Evolutionary conservation across 2,329 filamentous ascomycete genomes (phyloP), one percentile per base, ranked within the genome.

Genomic region (Elsinoe perseae): DNA sequence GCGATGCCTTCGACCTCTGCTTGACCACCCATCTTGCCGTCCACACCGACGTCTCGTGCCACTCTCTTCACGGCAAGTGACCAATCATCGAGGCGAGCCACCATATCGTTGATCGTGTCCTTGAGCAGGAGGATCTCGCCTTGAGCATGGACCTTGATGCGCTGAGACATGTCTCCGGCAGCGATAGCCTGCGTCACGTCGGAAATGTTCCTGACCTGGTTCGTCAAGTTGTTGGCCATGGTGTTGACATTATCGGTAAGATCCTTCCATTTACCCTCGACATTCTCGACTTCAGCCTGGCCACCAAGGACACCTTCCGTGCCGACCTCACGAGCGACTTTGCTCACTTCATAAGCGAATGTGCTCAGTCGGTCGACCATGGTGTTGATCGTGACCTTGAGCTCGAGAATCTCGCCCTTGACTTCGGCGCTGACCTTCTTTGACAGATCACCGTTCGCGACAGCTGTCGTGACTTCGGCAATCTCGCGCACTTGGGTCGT

Each of bases 61-160:
- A 98, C 92, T 64, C 91, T 83, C 73, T 97, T 93, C 61, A 98
- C 87, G 68, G 95, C 91, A 63, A 95, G 90, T 56, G 91, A 95
- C 81, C 96, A 97, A 62, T 92, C 92, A 58, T 93, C 95, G 52
- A 98, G 76, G 61, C 92, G 84, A 69, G 91, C 91, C 62, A 97
- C 92, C 92, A 96, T 96, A 83, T 96, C 92, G 70, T 96, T 96
- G 75, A 96, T 95, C 42, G 92, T 97, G 67, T 95, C 89, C 69
- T 96, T 96, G 54, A 97, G 75, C 2, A 95, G 85, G 61, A 93
- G 81, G 61, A 97, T 95, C 72, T 97, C 92, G 72, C 92, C 92
- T 71, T 92, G 90, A 55, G 92, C 92, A 65, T 95, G 87, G 6
- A 97, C 92, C 62, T 95, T 87, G 65, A 97, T 95, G 74, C 93